Conservation (phyloP, 768 basidiomycete genomes). For the Suillus placidus region DNA sequence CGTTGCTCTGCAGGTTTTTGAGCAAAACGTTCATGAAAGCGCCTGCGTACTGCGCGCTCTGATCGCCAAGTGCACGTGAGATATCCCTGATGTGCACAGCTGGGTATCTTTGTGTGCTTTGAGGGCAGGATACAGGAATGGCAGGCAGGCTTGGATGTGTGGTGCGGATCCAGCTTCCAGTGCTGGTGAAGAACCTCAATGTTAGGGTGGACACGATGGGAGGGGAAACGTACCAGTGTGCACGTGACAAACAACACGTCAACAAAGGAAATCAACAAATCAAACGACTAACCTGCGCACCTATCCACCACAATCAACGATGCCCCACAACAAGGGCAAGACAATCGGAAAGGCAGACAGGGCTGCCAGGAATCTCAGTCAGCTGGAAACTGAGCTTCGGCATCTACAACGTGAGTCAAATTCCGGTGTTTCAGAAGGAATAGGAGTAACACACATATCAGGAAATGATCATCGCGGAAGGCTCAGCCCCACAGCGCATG, state of each 20-base stretch:
- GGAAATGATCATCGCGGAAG: neutral
- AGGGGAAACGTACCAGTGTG: slow-evolving; percentile 45
- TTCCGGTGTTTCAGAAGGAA: neutral
- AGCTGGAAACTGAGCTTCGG: neutral
- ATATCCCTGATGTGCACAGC: slow-evolving; percentile 94
- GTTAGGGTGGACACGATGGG: neutral
- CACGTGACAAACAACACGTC: neutral
- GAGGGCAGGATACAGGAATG: slow-evolving; percentile 87
- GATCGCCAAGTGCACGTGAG: slow-evolving; percentile 87
- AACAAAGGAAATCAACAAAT: neutral
- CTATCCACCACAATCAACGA: neutral
- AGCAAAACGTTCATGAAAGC: slow-evolving; percentile 92
- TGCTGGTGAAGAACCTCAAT: slow-evolving; percentile 41
- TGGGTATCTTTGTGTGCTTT: slow-evolving; percentile 94
- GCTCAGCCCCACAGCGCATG: neutral
- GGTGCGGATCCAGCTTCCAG: slow-evolving; percentile 78
- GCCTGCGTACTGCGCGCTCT: slow-evolving; percentile 78
- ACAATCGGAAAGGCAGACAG: neutral
- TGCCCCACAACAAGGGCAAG: neutral
- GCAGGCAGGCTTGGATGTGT: slow-evolving; percentile 84
- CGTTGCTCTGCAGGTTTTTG: slow-evolving; percentile 87
- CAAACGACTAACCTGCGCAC: too few species aligned
- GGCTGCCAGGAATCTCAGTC: neutral
- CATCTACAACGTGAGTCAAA: neutral
- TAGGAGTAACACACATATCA: neutral